Base-by-base conservation (phyloP, 2,329 filamentous ascomycete genomes). In the Aureobasidium sp. region DNA sequence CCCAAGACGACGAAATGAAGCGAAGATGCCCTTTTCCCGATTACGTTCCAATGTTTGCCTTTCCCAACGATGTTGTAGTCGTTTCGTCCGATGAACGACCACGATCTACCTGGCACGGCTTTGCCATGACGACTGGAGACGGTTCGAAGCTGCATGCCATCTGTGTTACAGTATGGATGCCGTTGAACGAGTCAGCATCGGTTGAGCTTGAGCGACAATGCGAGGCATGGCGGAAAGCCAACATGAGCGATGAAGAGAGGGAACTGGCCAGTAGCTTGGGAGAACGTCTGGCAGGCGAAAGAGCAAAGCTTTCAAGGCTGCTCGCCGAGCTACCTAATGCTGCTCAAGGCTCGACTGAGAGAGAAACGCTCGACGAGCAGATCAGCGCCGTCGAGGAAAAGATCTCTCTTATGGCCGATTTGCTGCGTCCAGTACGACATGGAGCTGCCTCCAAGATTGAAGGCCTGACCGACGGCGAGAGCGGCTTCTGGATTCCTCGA, bases 31-130 rank as follows among this genome's bases (percentile, higher is more conserved):
- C 84, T 63, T 97, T 99, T 71, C 94, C 94, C 0, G 94, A 99
- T 72, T 99, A 97, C 70, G 91, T 99, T 20, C 94, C 94, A 62
- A 97, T 99, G 94, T 99, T 99, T 75, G 92, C 94, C 60, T 99
- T 97, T 70, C 94, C 94, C 50, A 97, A 97, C 75, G 94, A 99
- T 74, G 94, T 99, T 69, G 92, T 92, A 66, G 94, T 99, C 59
- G 90, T 97, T 10, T 97, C 94, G 1, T 92, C 92, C 1, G 94
- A 99, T 71, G 91, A 96, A 72, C 84, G 92, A 65, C 94, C 94
- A 0, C 84, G 92, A 65, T 93, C 94, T n/a, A 97, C 92, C 27
- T 99, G 94, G 94, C 94, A 99, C 76, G 94, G 94, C 53, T 99
- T 99, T 72, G 92, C 91, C 65, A 97, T 99, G 94, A 99, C 94